A percentile compares a stretch with the other conserved stretches of the same genome.
phyloP scores from a whole-genome alignment of 1,139 yeast genomes.

The Kodamaea ohmeri region DNA sequence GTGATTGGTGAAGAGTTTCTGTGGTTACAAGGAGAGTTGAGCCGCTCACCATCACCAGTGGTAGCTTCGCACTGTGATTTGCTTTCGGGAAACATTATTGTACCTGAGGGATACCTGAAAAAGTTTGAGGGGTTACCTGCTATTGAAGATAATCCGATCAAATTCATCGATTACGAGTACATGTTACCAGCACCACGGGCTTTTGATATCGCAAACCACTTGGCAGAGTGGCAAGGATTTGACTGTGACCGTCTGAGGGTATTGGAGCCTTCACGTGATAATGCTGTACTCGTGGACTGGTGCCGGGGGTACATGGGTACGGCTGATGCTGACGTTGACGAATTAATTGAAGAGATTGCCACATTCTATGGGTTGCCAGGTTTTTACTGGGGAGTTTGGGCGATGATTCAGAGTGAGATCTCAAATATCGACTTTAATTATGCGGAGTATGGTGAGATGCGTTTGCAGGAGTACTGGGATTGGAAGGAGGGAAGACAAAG shows the following conservation, averaged over 20 bases:
- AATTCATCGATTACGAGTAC: constrained; percentile 79
- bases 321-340: constrained; percentile 25
- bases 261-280: constrained; percentile 48
- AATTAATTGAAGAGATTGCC: constrained; percentile 53
- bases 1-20: constrained; percentile 46
- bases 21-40: constrained; percentile 48
- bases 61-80: constrained; percentile 74
- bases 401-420: constrained; percentile 69
- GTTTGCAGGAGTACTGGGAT: constrained; percentile 66
- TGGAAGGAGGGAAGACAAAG: constrained; percentile 47
- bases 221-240: constrained; percentile 87
- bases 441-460: constrained; percentile 53
- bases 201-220: constrained; percentile 81
- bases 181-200: constrained; percentile 80
- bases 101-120: constrained; percentile 42
- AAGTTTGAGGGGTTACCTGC: constrained; percentile 23
- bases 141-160: constrained; percentile 44
- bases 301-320: constrained; percentile 47
- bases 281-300: constrained; percentile 54
- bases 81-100: constrained; percentile 67
- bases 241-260: constrained; percentile 63
- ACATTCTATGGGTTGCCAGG: constrained; percentile 78
- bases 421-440: constrained; percentile 76
- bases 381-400: constrained; percentile 85
- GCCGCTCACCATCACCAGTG: constrained; percentile 46